Evolutionary conservation across 2,329 filamentous ascomycete genomes (phyloP), one percentile per base, ranked within the genome.

Genomic region (Aspergillus pseudoviridinutans): DNA sequence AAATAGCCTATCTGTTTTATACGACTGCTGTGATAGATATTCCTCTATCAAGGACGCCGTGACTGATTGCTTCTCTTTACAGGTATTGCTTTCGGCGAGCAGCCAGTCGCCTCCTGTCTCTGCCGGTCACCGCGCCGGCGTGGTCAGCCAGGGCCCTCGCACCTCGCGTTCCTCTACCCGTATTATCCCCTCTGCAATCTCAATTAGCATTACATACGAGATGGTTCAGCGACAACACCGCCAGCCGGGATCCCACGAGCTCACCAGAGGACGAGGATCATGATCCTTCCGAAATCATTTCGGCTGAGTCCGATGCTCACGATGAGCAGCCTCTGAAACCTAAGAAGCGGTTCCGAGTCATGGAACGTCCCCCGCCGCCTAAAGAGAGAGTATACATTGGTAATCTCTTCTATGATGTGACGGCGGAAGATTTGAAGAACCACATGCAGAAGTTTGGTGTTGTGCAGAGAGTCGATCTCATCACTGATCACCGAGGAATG

Each of bases 401-500:
- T 58, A 91, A 91, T 72, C 75, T 91, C 49, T 86, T 85, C 71
- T 91, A 85, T 69, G 87, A 90, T 68, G 81, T 88, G 56, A 85
- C 81, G 5, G 80, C 83, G 5, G 79, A 83, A 29, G 82, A 88
- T 62, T 66, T 91, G 50, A 77, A 80, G 64, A 78, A 80, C 52
- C 81, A 85, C 49, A 87, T 90, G 68, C 71, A 76, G 59, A 78
- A 81, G 50, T 87, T 85, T 75, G 82, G 87, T 51, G 72, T 76
- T 10, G 74, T 90, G 58, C 67, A 77, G 50, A 77, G 75, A 51
- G 72, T 77, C n/a, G 79, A 76, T 62, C 76, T 90, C 58, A 78
- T 88, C 53, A 81, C 80, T 62, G 87, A 90, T 72, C 72, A 74
- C 55, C 79, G 84, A 58, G 87, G 87, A 24, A 66, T 88, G 61